phyloP scores from a whole-genome alignment of 306 rosid genomes.

The Inga oerstediana region DNA sequence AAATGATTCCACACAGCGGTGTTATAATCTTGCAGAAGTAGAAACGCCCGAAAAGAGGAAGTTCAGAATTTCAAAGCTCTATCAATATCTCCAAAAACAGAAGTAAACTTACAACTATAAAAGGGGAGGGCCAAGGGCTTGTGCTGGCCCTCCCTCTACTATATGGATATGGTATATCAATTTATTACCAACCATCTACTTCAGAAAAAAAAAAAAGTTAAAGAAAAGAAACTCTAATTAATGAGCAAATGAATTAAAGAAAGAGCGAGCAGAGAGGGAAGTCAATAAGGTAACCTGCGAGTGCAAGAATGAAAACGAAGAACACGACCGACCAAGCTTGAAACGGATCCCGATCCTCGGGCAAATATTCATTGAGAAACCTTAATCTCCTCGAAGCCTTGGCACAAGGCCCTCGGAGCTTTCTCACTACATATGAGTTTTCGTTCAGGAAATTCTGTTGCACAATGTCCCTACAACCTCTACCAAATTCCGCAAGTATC shows the following conservation, averaged over 20 bases:
- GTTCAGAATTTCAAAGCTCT: background rate
- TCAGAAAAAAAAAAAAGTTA: background rate
- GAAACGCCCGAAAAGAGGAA: background rate
- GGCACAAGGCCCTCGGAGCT: slow-evolving; percentile 67
- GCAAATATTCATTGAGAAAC: slow-evolving; percentile 77
- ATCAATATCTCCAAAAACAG: background rate
- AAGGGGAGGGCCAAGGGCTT: background rate
- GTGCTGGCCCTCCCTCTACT: background rate
- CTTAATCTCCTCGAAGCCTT: slow-evolving; percentile 66
- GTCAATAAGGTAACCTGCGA: slow-evolving; percentile 56
- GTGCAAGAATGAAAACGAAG: slow-evolving; percentile 73
- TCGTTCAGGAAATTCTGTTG: slow-evolving; percentile 73
- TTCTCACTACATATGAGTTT: slow-evolving; percentile 61
- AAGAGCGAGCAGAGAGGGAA: background rate
- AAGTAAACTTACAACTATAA: background rate
- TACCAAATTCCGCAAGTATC: slow-evolving; percentile 71
- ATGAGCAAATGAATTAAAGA: background rate
- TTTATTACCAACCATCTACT: background rate
- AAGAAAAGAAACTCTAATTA: background rate
- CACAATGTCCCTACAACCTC: slow-evolving; percentile 80
- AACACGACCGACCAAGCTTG: slow-evolving; percentile 85
- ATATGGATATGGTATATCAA: background rate
- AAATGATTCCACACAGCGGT: background rate
- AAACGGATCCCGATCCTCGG: slow-evolving; percentile 96
- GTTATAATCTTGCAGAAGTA: background rate